Evolutionary conservation across 2,329 filamentous ascomycete genomes (phyloP).

Genomic region (Tolypocladium cylindrosporum): DNA sequence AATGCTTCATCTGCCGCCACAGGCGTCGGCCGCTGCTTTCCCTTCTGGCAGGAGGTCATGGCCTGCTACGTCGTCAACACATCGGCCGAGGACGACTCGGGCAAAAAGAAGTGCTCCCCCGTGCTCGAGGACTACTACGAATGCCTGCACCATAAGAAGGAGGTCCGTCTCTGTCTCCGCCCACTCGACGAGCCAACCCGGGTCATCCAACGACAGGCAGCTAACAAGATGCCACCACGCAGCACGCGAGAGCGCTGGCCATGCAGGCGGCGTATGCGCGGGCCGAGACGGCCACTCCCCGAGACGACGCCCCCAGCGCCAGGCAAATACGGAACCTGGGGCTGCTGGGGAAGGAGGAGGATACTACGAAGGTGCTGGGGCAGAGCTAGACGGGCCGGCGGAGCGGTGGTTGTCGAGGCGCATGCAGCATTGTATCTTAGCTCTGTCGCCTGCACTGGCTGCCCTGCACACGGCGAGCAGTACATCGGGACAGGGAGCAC

Average conservation of each 20-base stretch:
- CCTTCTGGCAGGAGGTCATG: conserved; percentile 98
- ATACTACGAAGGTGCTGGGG: conserved; percentile 52
- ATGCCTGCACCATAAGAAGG: conserved; percentile 97
- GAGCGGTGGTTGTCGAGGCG: background rate
- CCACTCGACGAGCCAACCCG: background rate
- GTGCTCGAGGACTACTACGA: conserved; percentile 96
- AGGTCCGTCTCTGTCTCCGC: conserved; percentile 49
- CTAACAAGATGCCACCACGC: conserved; percentile 7
- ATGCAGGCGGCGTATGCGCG: conserved; percentile 82
- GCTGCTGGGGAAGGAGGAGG: conserved; percentile 73
- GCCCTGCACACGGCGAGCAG: background rate
- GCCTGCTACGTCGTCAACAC: conserved; percentile 98
- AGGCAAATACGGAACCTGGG: conserved; percentile 84
- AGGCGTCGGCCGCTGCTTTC: conserved; percentile 78
- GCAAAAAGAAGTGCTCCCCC: conserved; percentile 79
- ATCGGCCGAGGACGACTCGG: conserved; percentile 62
- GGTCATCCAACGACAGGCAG: background rate
- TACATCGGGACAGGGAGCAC: background rate
- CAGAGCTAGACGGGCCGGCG: conserved; percentile 12
- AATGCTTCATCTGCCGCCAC: conserved; percentile 4
- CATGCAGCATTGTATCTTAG: background rate
- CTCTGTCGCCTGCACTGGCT: background rate
- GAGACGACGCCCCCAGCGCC: conserved; percentile 72
- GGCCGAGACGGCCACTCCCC: conserved; percentile 61
- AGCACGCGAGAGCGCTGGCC: conserved; percentile 69